Evolutionary conservation across 768 basidiomycete species (phyloP), one percentile per base, ranked within the genome.

Genomic region (Sarcodon aspratus): DNA sequence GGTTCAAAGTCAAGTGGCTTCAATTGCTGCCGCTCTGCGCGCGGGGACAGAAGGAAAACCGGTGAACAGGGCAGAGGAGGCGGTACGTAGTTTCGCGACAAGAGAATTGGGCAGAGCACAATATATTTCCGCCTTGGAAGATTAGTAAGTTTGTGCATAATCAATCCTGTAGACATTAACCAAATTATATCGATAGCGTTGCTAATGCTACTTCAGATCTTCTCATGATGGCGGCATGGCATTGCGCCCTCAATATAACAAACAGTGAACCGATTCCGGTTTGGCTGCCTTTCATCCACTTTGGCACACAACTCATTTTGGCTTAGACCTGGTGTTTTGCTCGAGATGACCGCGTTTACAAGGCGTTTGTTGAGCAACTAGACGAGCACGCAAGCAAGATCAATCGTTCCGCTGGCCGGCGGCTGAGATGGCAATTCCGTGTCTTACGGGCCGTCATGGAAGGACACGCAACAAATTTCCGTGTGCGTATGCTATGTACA

Each of bases 141-240:
- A 95, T 59, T 98, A 94, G 90, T 91, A 60, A 59, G 85, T 32
- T 18, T 38, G 47, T 17, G n/a, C 1, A 31, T n/a, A n/a, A n/a
- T 32, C 33, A 21, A 32, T 38, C 34, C 45, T 38, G 13, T 12
- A 18, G 15, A 35, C 27, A 43, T 33, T 36, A 27, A 47, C 9
- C 27, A 12, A 10, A 7, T 12, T 9, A 46, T 33, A 15, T 33
- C 46, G 44, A 35, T 42, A 91, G 88, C 55, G 73, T 96, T 31
- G 83, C 91, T 2, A 98, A 98, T 65, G 93, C 93, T 2, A 85
- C 86, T 1, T 77, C 79, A 11, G 93, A 97, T 61, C 66, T 94
- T 38, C 60, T 93, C 18, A 71, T 95, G 63, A 76, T 97, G 66
- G 85, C 75, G 13, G 79, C 84, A 35, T 95, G 91, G 93, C 75